Evolutionary conservation across 2,329 filamentous ascomycete genomes (phyloP), one percentile per base, ranked within the genome.

Genomic region (Scedosporium dehoogii): DNA sequence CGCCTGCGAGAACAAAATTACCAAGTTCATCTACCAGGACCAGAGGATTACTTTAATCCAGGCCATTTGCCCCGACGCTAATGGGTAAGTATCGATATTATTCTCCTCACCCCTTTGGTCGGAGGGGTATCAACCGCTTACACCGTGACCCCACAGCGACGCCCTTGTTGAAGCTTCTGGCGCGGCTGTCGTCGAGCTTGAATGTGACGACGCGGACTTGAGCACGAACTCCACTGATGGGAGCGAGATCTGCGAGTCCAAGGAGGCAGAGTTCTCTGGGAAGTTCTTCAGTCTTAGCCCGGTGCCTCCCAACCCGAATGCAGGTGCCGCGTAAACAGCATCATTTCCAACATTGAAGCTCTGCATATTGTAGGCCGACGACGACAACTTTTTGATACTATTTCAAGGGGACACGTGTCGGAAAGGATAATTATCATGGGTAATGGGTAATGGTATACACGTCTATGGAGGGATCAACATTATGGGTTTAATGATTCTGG

Each of bases 11-110:
- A 68, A 79, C 67, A 9, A 59, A 0, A 61, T 69, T 7, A 70
- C 79, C 64, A 70, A 77, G 64, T 82, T 82, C 64, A 75, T 80
- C 65, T 81, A 72, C 72, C 61, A 72, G 55, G 66, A 69, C 38
- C 63, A 63, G 38, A 69, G 70, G 46, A 65, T 81, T 53, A 75
- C 73, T n/a, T 64, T 81, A 68, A 70, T 80, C 53, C 78, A 83
- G 71, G 71, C 71, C 29, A 71, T 76, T 14, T 83, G 80, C 67
- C 72, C 75, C 1, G 67, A 67, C 12, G 25, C 66, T 1, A 65
- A 72, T 4, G 75, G 73, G 76, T 78, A 70, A 67, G 74, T 69
- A 18, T 5, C 51, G 23, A 29, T 46, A n/a, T 23, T 46, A n/a
- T 23, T 18, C 14, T 9, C 29, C n/a, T 14, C 55, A 55, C 14